Evolutionary conservation across 805 yeast species (phyloP), one percentile per base, ranked within the genome.

Genomic region (Schwanniomyces vanrijiae): DNA sequence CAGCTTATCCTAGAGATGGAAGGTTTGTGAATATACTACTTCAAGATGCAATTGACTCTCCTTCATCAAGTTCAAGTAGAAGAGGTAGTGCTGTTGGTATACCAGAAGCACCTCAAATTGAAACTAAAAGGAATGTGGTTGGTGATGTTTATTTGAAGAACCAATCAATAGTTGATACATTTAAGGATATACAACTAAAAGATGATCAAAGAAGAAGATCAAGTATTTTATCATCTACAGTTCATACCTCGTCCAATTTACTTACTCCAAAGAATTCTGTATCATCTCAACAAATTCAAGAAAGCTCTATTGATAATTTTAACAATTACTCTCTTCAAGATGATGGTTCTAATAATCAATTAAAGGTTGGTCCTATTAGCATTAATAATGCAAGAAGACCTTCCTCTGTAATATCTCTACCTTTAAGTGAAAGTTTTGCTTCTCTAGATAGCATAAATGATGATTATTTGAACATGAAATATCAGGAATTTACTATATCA

Each of bases 371-470:
- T 0, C 74, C 75, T 1, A 60, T 69, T 19, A 56, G 60, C 44
- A 62, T 59, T 18, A 50, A 46, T 28, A 48, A 48, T 18, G 56
- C 50, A 10, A 47, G 60, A 28, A 49, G 72, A 24, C 71, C 72
- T 25, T 89, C 96, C 1, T 94, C 96, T 22, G 77, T 87, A 38
- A 83, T 85, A 46, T 78, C 84, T 22, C 68, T 86, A 34, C 89
- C 89, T 0, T 70, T 84, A 13, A 84, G 81, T 50, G 88, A 87
- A 37, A 84, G 90, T 51, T 86, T 85, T 71, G 92, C 92, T 0
- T 86, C 91, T 0, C 67, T 87, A 58, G 90, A 84, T 57, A 82
- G 90, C 60, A 76, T 80, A 49, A 83, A 84, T 58, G 77, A 81
- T 53, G 86, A 81, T 44, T 78, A 75, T 49, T 73, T 75, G 49